Evolutionary conservation across 176 grass and related monocot genomes (phyloP), one percentile per base, ranked within the genome.

Genomic region (Aegilops longissima): DNA sequence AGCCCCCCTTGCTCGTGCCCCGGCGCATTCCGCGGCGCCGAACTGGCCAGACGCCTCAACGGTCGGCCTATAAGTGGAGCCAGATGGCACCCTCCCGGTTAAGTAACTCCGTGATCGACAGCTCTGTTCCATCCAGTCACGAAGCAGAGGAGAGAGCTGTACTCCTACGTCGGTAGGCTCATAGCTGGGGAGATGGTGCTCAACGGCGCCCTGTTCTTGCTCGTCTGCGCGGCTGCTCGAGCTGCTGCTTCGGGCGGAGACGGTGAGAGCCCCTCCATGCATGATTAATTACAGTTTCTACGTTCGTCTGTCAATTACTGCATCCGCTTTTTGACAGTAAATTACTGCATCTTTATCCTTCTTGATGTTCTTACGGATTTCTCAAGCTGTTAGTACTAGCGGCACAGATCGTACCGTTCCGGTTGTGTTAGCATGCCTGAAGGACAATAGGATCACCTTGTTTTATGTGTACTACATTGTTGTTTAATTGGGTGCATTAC

Each of bases 121-220:
- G 51, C 51, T 4, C 9, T 42, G 9, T 42, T 51, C 13, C 47
- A 54, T 61, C 59, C 21, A 11, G 11, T 3, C 21, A 13, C 6
- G 17, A 52, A n/a, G 38, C 4, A 4, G 25, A 34, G 80, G 1
- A n/a, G 63, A 52, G 80, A 34, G 64, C 64, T 21, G 2, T 20
- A 21, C 9, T 49, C 8, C 11, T 16, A 21, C 17, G 51, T 3
- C 12, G 30, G 35, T 12, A 47, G 23, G 70, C 40, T 17, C 33
- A 7, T 8, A 79, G 3, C 65, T 40, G 54, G 54, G 33, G 44
- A 80, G 54, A 89, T 87, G 89, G 35, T 0, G 84, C 25, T 54
- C 88, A 82, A 38, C 21, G 39, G 70, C 16, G 77, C 34, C 16
- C 33, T 85, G 5, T 20, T 85, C 67, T 40, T 89, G 82, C 23